Percentiles rank a stretch among this genome's conserved stretches.
These are phyloP conservation scores for Tricholoma sp. DNA, from an alignment of 768 basidiomycete genomes.

Conservation along the genomic window DNA sequence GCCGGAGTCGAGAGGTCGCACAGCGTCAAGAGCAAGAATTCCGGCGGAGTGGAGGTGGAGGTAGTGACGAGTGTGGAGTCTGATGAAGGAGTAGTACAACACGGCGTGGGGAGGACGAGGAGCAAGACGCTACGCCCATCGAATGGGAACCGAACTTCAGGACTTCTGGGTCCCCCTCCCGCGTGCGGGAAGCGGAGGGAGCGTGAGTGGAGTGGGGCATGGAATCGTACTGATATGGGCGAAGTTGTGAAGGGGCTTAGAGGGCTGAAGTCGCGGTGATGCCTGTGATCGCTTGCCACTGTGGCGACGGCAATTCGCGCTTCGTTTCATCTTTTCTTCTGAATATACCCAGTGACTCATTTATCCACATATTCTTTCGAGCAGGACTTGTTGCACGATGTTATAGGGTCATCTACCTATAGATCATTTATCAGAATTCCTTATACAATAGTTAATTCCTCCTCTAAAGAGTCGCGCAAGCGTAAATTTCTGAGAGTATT, in stretches of 20 bases:
- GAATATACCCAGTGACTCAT: no score
- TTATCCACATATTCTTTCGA: no score
- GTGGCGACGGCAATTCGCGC: neutral
- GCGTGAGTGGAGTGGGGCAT: slow-evolving; percentile 23
- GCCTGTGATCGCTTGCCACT: neutral
- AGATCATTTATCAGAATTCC: no score
- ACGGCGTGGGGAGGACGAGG: neutral
- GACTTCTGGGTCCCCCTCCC: neutral
- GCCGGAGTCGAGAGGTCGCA: neutral
- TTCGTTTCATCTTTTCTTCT: neutral
- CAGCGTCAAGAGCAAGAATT: neutral
- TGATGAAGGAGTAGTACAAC: neutral
- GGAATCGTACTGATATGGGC: slow-evolving; percentile 22
- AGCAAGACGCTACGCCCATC: neutral
- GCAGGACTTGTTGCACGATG: no score
- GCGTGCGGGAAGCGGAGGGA: slow-evolving; percentile 9
- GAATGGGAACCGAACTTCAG: neutral
- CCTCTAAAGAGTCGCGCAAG: no score
- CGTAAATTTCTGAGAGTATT: no score
- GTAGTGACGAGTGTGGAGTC: neutral
- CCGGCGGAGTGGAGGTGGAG: neutral
- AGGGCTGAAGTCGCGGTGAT: slow-evolving; percentile 6
- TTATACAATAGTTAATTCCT: no score
- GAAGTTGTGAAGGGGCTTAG: slow-evolving; percentile 12
- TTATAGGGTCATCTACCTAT: no score